These are phyloP conservation scores for Panicum virgatum DNA, from an alignment of 202 grass and related monocot species.

Conservation along the genomic window DNA sequence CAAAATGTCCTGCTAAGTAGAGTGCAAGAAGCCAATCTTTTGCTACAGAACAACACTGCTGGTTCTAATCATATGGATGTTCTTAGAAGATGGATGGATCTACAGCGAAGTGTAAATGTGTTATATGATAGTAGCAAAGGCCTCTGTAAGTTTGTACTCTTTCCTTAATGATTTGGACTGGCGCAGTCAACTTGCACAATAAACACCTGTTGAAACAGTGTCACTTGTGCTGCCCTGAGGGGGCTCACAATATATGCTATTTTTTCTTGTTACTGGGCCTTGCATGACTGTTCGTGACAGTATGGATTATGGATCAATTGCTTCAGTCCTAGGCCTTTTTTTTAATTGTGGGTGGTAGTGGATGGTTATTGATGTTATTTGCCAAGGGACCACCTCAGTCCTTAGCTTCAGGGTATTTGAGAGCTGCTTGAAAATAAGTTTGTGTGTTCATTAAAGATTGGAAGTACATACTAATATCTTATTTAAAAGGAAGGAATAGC, in stretches of 20 bases:
- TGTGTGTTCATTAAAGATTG: background rate
- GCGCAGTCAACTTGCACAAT: background rate
- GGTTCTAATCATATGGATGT: slow-evolving; percentile 55
- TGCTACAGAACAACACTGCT: slow-evolving; percentile 37
- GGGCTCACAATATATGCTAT: no score
- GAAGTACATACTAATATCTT: no score
- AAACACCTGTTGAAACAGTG: background rate
- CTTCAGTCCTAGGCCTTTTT: background rate
- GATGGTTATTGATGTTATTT: slow-evolving; percentile 14
- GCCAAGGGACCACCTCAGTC: slow-evolving; percentile 7
- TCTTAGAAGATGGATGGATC: slow-evolving; percentile 86
- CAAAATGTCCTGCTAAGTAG: slow-evolving; percentile 82
- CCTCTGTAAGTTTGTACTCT: slow-evolving; percentile 50
- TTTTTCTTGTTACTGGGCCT: background rate
- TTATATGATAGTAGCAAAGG: slow-evolving; percentile 86
- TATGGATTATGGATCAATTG: background rate
- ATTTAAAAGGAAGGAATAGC: no score
- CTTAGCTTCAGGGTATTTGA: slow-evolving; percentile 1
- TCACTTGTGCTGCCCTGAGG: background rate
- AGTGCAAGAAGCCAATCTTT: slow-evolving; percentile 81
- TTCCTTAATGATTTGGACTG: slow-evolving; percentile 13
- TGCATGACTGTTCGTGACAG: background rate
- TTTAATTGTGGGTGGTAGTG: background rate
- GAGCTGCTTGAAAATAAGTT: slow-evolving; percentile 20
- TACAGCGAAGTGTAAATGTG: slow-evolving; percentile 77